phyloP scores from a whole-genome alignment of 345 rosid species.

The Anacardium occidentale region DNA sequence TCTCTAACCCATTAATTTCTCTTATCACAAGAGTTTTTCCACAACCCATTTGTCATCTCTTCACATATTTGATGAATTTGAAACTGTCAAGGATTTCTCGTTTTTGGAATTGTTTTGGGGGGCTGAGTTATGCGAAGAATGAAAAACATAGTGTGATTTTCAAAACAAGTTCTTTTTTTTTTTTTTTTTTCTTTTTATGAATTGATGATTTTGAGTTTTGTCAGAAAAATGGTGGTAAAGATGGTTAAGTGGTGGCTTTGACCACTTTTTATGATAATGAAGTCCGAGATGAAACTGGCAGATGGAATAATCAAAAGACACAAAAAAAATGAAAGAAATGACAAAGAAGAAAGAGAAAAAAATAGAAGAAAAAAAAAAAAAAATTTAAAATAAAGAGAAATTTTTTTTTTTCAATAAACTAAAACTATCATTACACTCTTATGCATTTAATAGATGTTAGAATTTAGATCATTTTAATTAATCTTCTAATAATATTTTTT shows the following conservation, averaged over 20 bases:
- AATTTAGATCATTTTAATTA: too few species aligned
- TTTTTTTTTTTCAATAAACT: too few species aligned
- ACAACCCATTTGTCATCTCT: too few species aligned
- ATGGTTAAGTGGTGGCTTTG: slow-evolving; percentile 99
- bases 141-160: slow-evolving; percentile 1
- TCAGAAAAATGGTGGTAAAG: slow-evolving; percentile 74
- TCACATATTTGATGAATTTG: neutral
- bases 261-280: slow-evolving; percentile 71
- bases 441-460: too few species aligned
- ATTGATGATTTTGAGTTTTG: neutral
- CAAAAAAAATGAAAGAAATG: too few species aligned
- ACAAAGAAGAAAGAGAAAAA: too few species aligned
- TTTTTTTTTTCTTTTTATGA: neutral
- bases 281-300: slow-evolving; percentile 72
- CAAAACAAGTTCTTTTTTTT: neutral
- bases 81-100: slow-evolving; percentile 2
- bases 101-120: neutral
- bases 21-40: neutral
- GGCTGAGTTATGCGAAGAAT: neutral
- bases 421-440: too few species aligned
- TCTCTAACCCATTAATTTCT: neutral
- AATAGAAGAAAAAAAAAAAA: too few species aligned
- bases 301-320: too few species aligned
- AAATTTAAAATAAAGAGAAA: too few species aligned
- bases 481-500: too few species aligned